These are phyloP conservation scores for Opeltia flavorubescens DNA, from an alignment of 495 filamentous ascomycete genomes.

Conservation along the genomic window DNA sequence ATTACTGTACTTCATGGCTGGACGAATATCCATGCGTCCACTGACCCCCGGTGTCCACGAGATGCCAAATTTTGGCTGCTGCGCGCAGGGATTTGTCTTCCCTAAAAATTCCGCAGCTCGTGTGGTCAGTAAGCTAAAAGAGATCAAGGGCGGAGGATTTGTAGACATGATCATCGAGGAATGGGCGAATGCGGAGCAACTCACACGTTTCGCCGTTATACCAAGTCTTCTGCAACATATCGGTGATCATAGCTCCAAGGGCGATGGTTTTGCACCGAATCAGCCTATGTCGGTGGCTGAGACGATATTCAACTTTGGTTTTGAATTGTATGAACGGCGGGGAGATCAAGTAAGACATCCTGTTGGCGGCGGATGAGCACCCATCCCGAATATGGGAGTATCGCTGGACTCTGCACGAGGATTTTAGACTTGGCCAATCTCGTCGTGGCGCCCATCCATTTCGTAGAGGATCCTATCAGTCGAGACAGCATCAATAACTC, in stretches of 20 bases:
- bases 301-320: neutral
- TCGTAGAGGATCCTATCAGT: too few species aligned
- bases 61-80: slow-evolving; percentile 40
- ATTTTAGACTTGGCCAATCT: too few species aligned
- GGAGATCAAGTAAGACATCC: neutral
- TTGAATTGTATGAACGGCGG: neutral
- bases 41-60: slow-evolving; percentile 25
- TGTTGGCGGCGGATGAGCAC: neutral
- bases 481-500: too few species aligned
- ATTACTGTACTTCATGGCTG: slow-evolving; percentile 22
- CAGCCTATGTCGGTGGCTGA: neutral
- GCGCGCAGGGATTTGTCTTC: slow-evolving; percentile 25
- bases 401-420: too few species aligned
- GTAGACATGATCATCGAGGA: slow-evolving; percentile 1
- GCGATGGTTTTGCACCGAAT: neutral
- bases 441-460: too few species aligned
- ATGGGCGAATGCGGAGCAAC: slow-evolving; percentile 2
- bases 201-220: neutral
- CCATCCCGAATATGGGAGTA: too few species aligned
- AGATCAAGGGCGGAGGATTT: neutral
- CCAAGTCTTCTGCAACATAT: slow-evolving; percentile 2
- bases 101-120: neutral
- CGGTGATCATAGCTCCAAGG: neutral
- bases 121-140: neutral
- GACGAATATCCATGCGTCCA: slow-evolving; percentile 23